Percentiles rank a stretch among this genome's conserved stretches.
These are phyloP conservation scores for Skeletonema grethae DNA, from an alignment of 108 stramenopile species.

Conservation along the genomic window DNA sequence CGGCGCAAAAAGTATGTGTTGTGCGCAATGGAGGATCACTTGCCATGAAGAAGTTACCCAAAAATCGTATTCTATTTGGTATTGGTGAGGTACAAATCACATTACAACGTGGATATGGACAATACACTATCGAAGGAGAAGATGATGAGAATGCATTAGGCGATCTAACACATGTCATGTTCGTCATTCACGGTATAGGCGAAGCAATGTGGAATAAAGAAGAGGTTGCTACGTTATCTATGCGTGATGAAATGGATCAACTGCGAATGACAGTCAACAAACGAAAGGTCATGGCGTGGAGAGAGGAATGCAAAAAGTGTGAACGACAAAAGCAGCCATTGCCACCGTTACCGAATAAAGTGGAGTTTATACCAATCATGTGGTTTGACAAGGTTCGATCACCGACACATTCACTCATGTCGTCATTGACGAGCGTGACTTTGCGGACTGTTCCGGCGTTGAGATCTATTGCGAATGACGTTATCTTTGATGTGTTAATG, in stretches of 20 bases:
- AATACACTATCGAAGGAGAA: constrained; percentile 66
- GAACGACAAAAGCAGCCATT: constrained; percentile 48
- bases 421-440: constrained; percentile 70
- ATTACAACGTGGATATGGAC: constrained; percentile 79
- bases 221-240: constrained; percentile 50
- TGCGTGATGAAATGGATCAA: constrained; percentile 55
- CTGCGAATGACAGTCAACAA: constrained; percentile 57
- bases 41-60: constrained; percentile 47
- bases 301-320: constrained; percentile 61
- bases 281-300: constrained; percentile 67
- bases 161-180: constrained; percentile 73
- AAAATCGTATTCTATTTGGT: constrained; percentile 39
- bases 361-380: constrained; percentile 84
- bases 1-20: constrained; percentile 43
- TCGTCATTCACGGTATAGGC: constrained; percentile 93
- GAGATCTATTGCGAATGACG: constrained; percentile 86
- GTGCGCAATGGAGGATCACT: constrained; percentile 40
- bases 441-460: constrained; percentile 77
- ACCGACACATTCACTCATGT: constrained; percentile 60
- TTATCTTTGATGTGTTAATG: constrained; percentile 64
- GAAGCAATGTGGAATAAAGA: constrained; percentile 74
- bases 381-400: constrained; percentile 85
- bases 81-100: constrained; percentile 60
- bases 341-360: constrained; percentile 68
- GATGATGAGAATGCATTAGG: constrained; percentile 76